Evolutionary conservation across 2,329 filamentous ascomycete genomes (phyloP), one percentile per base, ranked within the genome.

Genomic region (Aspergillus fumigatus): DNA sequence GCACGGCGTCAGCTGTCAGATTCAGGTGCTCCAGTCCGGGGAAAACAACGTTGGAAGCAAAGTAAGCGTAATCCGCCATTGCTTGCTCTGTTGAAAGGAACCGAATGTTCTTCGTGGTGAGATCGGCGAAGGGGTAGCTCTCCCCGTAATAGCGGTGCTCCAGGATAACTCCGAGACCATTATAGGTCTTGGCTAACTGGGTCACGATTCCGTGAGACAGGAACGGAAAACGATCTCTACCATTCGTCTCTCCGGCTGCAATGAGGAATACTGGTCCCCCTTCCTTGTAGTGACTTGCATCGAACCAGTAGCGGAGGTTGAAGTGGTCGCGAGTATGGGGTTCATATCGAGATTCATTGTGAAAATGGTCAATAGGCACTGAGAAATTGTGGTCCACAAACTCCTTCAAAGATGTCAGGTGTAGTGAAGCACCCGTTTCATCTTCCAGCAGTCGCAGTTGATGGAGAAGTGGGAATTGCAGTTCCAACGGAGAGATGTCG

Each of bases 91-190:
- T 94, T 0, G 89, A 88, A 66, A 96, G 77, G 77, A 94, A 96
- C 2, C 91, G 86, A 61, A 95, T 75, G 64, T 84, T 92, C 68
- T 88, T 76, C 0, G 84, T 87, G 0, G 82, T 82, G 21, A 93
- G 78, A 65, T 92, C 82, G 1, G 79, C 70, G 0, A 84, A 83
- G 0, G 90, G 90, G 54, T 87, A 86, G 69, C 88, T 92, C 11
- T 80, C 80, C 55, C 91, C 91, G 68, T 96, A 96, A 78, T 95
- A 96, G 29, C 91, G 84, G 68, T 96, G 91, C 75, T 96, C 91
- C 2, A 96, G 81, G 49, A 96, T 83, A 2, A 96, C 88, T 3
- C 87, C 90, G 26, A 96, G 75, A 1, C 91, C 91, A 55, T 85
- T 77, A 0, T 88, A 90, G 0, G 87, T 88, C 63, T 87, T 77